A percentile compares a stretch with the other conserved stretches of the same genome.
Conservation (phyloP, 108 stramenopile species). For the Cyclotella baltica region DNA sequence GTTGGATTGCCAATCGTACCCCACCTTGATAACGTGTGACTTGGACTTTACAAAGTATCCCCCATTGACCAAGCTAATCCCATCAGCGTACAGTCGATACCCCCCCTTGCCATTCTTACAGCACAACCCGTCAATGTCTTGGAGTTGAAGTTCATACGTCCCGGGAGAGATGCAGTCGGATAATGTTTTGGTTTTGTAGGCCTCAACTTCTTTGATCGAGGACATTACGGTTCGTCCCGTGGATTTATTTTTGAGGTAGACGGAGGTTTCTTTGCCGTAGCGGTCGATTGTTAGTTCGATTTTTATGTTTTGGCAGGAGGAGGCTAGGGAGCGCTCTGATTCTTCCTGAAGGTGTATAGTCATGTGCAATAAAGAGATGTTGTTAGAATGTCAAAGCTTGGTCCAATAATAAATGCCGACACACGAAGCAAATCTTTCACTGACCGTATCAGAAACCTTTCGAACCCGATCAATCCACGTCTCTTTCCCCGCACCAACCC, state of each 20-base stretch:
- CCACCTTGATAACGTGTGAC: conserved; percentile 26
- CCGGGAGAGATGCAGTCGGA: conserved; percentile 24
- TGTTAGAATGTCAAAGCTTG: not conserved
- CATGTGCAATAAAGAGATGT: not conserved
- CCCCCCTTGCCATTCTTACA: conserved; percentile 34
- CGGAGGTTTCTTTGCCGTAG: conserved; percentile 35
- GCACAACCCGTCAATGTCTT: conserved; percentile 35
- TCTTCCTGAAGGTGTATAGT: not conserved
- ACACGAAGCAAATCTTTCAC: not conserved
- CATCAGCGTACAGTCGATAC: conserved; percentile 29
- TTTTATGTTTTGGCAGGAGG: conserved; percentile 21
- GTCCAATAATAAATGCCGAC: not conserved
- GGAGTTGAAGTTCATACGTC: conserved; percentile 17
- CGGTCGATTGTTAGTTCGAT: conserved; percentile 35
- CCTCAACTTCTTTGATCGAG: conserved; percentile 25
- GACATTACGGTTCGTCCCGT: conserved; percentile 6
- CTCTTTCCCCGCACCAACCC: conserved; percentile 1
- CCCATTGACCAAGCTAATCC: conserved; percentile 20
- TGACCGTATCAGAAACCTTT: not conserved
- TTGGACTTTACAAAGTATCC: conserved; percentile 32
- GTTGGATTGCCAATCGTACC: conserved; percentile 17
- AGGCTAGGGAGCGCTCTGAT: not conserved
- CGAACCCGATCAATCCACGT: not conserved
- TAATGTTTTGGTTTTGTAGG: conserved; percentile 30
- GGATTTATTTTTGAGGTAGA: conserved; percentile 22